A percentile compares a stretch with the other conserved stretches of the same genome.
phyloP scores from a whole-genome alignment of 495 filamentous ascomycete species.

The Penicillium psychrofluorescens region DNA sequence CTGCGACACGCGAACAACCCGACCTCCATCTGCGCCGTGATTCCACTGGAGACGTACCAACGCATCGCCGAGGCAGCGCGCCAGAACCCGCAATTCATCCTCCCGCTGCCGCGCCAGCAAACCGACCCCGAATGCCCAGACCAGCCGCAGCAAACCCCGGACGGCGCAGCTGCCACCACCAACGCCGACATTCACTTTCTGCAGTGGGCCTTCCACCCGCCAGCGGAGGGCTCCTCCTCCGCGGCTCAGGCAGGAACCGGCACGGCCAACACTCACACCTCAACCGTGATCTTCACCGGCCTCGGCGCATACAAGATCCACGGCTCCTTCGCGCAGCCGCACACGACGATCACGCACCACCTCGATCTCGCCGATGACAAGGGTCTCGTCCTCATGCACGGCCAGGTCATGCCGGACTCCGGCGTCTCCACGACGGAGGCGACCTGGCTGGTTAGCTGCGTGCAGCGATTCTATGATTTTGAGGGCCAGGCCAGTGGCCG shows the following conservation, averaged over 20 bases:
- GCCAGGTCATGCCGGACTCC: slow-evolving; percentile 64
- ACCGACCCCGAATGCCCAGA: slow-evolving; percentile 1
- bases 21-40: slow-evolving; percentile 70
- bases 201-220: slow-evolving; percentile 73
- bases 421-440: slow-evolving; percentile 76
- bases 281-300: slow-evolving; percentile 86
- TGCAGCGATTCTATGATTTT: slow-evolving; percentile 89
- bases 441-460: slow-evolving; percentile 81
- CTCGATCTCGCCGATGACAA: slow-evolving; percentile 65
- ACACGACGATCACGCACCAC: slow-evolving; percentile 90
- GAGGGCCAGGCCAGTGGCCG: slow-evolving; percentile 45
- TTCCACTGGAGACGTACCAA: slow-evolving; percentile 64
- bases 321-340: slow-evolving; percentile 81
- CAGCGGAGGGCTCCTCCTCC: slow-evolving; percentile 63
- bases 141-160: slow-evolving; percentile 21
- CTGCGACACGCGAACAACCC: slow-evolving; percentile 68
- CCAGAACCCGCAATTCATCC: slow-evolving; percentile 77
- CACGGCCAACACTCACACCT: slow-evolving; percentile 46
- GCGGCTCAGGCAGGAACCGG: background rate
- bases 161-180: slow-evolving; percentile 7
- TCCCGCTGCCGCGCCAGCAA: slow-evolving; percentile 68
- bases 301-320: slow-evolving; percentile 87
- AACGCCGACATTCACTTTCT: slow-evolving; percentile 43
- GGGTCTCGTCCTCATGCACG: slow-evolving; percentile 77
- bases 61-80: slow-evolving; percentile 61